Percentiles rank a stretch among this genome's conserved stretches.
Evolutionary conservation across 228 moss, liverwort and hornwort genomes (phyloP).

Genomic region (Sphagnum fallax): DNA sequence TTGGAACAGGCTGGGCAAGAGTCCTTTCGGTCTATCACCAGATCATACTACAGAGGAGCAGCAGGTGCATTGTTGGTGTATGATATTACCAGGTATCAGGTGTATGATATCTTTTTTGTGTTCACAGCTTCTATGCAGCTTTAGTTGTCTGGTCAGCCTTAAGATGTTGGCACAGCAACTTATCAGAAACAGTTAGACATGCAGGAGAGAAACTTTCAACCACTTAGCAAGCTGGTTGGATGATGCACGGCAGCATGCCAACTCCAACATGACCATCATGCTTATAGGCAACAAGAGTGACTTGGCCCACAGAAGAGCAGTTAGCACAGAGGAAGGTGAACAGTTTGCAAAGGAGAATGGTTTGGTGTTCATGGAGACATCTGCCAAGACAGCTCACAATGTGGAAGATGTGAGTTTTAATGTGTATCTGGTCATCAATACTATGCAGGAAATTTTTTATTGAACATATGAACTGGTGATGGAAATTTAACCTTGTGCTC

Average conservation of each 20-base stretch:
- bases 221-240: constrained; percentile 65
- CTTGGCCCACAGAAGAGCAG: constrained; percentile 52
- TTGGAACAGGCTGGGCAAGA: constrained; percentile 52
- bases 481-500: background rate
- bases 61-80: constrained; percentile 60
- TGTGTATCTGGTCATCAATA: background rate
- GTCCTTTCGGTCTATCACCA: constrained; percentile 61
- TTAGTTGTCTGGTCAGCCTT: background rate
- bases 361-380: constrained; percentile 60
- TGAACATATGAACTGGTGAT: background rate
- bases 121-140: background rate
- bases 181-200: background rate
- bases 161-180: background rate
- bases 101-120: background rate
- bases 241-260: constrained; percentile 57
- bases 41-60: constrained; percentile 57
- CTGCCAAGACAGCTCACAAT: constrained; percentile 58
- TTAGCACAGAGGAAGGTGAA: constrained; percentile 61
- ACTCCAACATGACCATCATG: constrained; percentile 63
- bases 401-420: constrained; percentile 46
- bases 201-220: constrained; percentile 57
- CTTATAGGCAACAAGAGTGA: constrained; percentile 65
- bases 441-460: no score
- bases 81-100: constrained; percentile 45
- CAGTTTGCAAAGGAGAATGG: constrained; percentile 64